Conservation (phyloP, 208 protist genomes). For the Leishmania gerbilli region DNA sequence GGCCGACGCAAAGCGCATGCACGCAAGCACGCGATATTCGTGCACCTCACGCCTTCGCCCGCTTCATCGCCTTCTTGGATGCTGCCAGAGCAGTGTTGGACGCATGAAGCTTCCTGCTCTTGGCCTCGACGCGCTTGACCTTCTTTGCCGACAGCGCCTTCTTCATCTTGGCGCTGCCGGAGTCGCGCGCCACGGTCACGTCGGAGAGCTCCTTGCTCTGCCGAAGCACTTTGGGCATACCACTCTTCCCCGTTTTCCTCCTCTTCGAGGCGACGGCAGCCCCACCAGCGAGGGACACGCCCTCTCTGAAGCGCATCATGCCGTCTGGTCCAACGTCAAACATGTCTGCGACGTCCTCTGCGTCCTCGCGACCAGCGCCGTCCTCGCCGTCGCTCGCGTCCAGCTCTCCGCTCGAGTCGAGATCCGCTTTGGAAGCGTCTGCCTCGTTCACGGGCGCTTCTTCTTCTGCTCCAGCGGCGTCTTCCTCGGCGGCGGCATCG, state of each 20-base stretch:
- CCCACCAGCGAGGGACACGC: background rate
- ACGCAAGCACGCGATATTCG: background rate
- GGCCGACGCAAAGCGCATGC: background rate
- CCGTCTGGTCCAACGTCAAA: conserved; percentile 20
- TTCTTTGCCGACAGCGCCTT: conserved; percentile 21
- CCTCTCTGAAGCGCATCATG: conserved; percentile 28
- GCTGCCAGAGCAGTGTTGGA: background rate
- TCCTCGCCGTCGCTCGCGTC: conserved; percentile 22
- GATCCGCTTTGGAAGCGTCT: background rate
- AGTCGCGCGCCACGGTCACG: background rate
- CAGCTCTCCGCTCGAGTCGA: conserved; percentile 15
- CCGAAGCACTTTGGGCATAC: conserved; percentile 27
- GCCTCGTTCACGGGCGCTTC: conserved; percentile 12
- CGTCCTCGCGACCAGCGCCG: conserved; percentile 8
- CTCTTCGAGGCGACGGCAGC: conserved; percentile 4
- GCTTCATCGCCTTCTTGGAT: conserved; percentile 4
- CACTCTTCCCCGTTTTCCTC: conserved; percentile 16
- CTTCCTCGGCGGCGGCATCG: conserved; percentile 35
- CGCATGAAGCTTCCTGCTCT: background rate
- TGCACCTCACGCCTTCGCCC: background rate
- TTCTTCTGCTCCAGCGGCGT: conserved; percentile 9
- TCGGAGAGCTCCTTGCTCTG: conserved; percentile 33
- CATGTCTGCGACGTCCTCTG: conserved; percentile 10
- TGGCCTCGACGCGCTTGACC: conserved; percentile 9
- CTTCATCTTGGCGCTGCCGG: conserved; percentile 12